These are phyloP conservation scores for Xanthoconium separans DNA, from an alignment of 1,284 basidiomycete genomes.

Conservation along the genomic window DNA sequence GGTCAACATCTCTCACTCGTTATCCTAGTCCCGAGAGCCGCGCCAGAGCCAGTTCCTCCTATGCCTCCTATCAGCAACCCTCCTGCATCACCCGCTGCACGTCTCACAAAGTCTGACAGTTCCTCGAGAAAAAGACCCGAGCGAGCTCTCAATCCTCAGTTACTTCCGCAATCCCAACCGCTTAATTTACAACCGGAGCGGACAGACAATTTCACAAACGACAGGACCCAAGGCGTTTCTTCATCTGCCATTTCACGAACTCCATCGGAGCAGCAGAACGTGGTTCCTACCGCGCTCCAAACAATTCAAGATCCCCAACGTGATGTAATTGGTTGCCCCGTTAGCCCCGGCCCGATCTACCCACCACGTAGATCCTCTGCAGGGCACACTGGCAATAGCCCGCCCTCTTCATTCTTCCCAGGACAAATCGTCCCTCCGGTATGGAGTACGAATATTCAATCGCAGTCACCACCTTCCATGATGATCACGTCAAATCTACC, in stretches of 20 bases:
- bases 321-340: slow-evolving; percentile 5
- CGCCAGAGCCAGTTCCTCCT: slow-evolving; percentile 60
- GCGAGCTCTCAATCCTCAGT: slow-evolving; percentile 23
- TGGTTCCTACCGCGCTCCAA: slow-evolving; percentile 1
- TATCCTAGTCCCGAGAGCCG: slow-evolving; percentile 51
- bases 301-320: slow-evolving; percentile 4
- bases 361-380: slow-evolving; percentile 22
- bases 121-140: slow-evolving; percentile 21
- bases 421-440: slow-evolving; percentile 41
- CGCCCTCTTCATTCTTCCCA: slow-evolving; percentile 35
- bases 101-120: not conserved
- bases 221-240: not conserved
- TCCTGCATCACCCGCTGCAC: slow-evolving; percentile 13
- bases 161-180: slow-evolving; percentile 3
- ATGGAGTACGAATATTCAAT: slow-evolving; percentile 43
- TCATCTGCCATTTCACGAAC: slow-evolving; percentile 5
- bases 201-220: not conserved
- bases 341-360: slow-evolving; percentile 9
- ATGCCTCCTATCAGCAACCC: slow-evolving; percentile 41
- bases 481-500: slow-evolving; percentile 14
- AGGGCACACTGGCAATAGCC: slow-evolving; percentile 7
- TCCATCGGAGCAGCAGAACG: slow-evolving; percentile 4
- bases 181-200: not conserved
- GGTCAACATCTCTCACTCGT: slow-evolving; percentile 4
- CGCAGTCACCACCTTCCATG: slow-evolving; percentile 22